Evolutionary conservation across 305 asterid species (phyloP).

Genomic region (Fraxinus nigra): DNA sequence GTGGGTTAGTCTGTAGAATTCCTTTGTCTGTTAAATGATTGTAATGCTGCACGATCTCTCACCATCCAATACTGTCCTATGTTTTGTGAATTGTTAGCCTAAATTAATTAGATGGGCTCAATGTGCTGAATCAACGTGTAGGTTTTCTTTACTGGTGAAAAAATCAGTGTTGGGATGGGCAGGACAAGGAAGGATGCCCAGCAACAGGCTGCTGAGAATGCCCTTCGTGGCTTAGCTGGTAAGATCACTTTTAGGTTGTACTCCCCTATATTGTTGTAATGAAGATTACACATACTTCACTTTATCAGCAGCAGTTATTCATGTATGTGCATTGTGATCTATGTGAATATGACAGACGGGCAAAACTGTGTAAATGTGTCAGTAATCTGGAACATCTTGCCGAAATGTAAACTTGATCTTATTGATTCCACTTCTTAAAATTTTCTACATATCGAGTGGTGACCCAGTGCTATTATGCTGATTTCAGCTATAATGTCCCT

Average conservation of each 20-base stretch:
- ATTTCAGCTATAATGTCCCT: not conserved
- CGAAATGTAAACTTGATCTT: not conserved
- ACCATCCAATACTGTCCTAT: not conserved
- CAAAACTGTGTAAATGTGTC: not conserved
- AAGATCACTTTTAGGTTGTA: conserved; percentile 21
- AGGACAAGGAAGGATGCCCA: conserved; percentile 94
- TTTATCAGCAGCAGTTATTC: not conserved
- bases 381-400: not conserved
- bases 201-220: conserved; percentile 97
- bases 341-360: not conserved
- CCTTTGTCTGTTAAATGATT: not conserved
- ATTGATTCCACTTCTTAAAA: not conserved
- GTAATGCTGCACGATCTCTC: not conserved
- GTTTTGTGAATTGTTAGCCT: conserved; percentile 3
- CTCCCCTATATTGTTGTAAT: not conserved
- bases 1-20: not conserved
- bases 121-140: conserved; percentile 31
- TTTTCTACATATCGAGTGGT: not conserved
- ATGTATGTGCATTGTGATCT: not conserved
- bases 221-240: conserved; percentile 94
- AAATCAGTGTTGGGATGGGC: conserved; percentile 87
- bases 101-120: conserved; percentile 18
- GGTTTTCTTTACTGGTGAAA: conserved; percentile 88
- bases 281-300: not conserved
- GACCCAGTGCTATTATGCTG: not conserved